Conservation (phyloP, 129 eudicot genomes). For the Lactuca sativa region DNA sequence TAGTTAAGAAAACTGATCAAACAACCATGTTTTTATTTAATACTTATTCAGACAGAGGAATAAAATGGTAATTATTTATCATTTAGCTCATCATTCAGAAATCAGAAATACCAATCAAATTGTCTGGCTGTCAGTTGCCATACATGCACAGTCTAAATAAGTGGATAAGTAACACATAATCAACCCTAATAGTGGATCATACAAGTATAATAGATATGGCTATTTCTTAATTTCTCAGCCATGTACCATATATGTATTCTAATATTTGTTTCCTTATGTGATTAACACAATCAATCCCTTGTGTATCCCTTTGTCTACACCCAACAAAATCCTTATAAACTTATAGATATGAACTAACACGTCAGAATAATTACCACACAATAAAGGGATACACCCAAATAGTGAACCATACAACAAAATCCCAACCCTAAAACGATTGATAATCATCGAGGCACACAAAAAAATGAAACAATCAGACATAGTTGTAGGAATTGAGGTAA, state of each 20-base stretch:
- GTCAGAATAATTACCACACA: neutral
- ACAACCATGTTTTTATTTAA: neutral
- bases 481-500: neutral
- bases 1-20: neutral
- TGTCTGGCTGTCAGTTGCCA: neutral
- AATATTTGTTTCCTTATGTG: slow-evolving; percentile 6
- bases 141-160: neutral
- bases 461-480: neutral
- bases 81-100: neutral
- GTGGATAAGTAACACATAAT: neutral
- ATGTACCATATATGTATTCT: slow-evolving; percentile 1
- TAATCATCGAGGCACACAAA: neutral
- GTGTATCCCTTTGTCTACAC: slow-evolving; percentile 6
- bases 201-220: neutral
- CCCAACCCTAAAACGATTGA: neutral
- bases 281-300: neutral
- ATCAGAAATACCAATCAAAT: neutral
- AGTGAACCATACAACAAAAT: neutral
- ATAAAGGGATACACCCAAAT: neutral
- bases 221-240: slow-evolving; percentile 3
- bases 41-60: neutral
- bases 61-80: neutral
- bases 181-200: neutral
- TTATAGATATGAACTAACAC: neutral
- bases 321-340: slow-evolving; percentile 8